A percentile compares a stretch with the other conserved stretches of the same genome.
phyloP scores from a whole-genome alignment of 2,329 filamentous ascomycete species.

The Trichoderma aggressivum region DNA sequence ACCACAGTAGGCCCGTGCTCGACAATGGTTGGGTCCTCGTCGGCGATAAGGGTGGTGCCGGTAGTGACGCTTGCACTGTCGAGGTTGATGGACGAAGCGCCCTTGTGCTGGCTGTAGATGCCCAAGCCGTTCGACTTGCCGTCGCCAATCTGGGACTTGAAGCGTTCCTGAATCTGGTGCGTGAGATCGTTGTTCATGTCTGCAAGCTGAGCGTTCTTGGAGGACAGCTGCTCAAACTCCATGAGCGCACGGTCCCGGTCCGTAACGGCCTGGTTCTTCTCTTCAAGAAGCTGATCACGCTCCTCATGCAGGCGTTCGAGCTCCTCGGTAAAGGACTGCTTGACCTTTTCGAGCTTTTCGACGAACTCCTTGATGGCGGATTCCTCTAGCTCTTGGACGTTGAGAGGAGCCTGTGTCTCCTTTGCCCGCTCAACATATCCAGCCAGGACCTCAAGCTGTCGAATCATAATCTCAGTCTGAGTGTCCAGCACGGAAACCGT shows the following conservation, averaged over 20 bases:
- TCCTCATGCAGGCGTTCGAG: conserved; percentile 64
- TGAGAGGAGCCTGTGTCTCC: conserved; percentile 73
- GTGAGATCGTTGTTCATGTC: conserved; percentile 96
- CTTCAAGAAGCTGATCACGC: conserved; percentile 77
- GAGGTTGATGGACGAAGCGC: conserved; percentile 49
- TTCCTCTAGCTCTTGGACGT: conserved; percentile 79
- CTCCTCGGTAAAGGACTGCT: conserved; percentile 53
- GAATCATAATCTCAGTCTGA: conserved; percentile 91
- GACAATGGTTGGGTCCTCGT: conserved; percentile 65
- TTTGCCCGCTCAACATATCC: conserved; percentile 86
- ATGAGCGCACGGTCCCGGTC: conserved; percentile 91
- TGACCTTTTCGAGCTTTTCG: conserved; percentile 63
- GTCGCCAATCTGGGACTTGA: conserved; percentile 71
- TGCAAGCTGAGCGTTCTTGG: conserved; percentile 89
- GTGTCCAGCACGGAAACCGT: conserved; percentile 93
- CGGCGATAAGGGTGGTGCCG: conserved; percentile 55
- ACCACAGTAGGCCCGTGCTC: conserved; percentile 84
- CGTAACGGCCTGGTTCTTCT: conserved; percentile 75
- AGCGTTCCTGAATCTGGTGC: conserved; percentile 87
- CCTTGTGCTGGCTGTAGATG: conserved; percentile 54
- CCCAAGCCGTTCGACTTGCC: conserved; percentile 53
- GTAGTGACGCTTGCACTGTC: conserved; percentile 54
- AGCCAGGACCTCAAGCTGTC: conserved; percentile 83
- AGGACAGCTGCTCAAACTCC: conserved; percentile 92
- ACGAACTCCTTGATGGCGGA: conserved; percentile 90